These are phyloP conservation scores for Sporothrix inflata DNA, from an alignment of 2,329 filamentous ascomycete genomes.

Conservation along the genomic window DNA sequence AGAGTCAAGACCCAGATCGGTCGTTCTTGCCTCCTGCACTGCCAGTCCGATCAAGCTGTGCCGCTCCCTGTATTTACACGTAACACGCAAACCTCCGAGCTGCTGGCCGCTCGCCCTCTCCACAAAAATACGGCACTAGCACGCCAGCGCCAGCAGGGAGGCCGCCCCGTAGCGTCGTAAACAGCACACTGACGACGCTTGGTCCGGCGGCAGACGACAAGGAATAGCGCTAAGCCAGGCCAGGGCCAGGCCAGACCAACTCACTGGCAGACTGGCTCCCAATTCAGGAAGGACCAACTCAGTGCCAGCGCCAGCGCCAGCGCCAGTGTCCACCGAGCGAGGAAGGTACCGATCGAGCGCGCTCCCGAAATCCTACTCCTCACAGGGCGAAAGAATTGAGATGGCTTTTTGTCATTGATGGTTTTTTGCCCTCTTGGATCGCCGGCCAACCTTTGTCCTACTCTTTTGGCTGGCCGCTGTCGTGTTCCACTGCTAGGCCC, in stretches of 20 bases:
- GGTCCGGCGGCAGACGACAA: background rate
- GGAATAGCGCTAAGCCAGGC: background rate
- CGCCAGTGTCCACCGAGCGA: background rate
- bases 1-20: background rate
- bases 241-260: background rate
- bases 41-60: slow-evolving; percentile 7
- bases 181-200: slow-evolving; percentile 5
- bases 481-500: background rate
- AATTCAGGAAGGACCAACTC: no score
- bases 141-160: slow-evolving; percentile 8
- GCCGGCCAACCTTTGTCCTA: background rate
- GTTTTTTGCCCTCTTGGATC: background rate
- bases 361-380: slow-evolving; percentile 9
- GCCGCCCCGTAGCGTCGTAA: slow-evolving; percentile 11
- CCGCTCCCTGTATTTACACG: slow-evolving; percentile 15
- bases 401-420: background rate
- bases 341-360: slow-evolving; percentile 14
- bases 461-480: background rate
- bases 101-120: background rate
- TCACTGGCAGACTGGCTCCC: background rate
- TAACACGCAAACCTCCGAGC: slow-evolving; percentile 2
- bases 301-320: background rate
- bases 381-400: background rate
- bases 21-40: background rate
- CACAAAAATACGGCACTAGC: slow-evolving; percentile 19